Base-by-base conservation (phyloP, 768 basidiomycete genomes). In the Tricholoma terreum region DNA sequence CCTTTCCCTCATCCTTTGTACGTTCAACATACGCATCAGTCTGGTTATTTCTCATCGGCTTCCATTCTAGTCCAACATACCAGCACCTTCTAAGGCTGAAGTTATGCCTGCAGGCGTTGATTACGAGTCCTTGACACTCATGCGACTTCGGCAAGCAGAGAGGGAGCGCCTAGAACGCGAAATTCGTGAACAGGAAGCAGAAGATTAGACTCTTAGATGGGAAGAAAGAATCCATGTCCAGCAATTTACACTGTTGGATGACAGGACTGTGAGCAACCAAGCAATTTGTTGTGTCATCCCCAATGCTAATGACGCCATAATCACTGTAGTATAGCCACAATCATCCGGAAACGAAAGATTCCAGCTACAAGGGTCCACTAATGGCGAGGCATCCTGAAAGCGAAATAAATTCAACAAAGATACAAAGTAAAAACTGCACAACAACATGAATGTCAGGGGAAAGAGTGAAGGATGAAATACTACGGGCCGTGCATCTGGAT, bases 401-500 rank as follows among this genome's bases (percentile, higher is more conserved):
- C n/a, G n/a, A n/a, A n/a, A n/a, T n/a, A n/a, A n/a, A n/a, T n/a
- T n/a, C n/a, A n/a, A n/a, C n/a, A n/a, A n/a, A n/a, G n/a, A n/a
- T n/a, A n/a, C n/a, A 19, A 50, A 48, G 36, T 50, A 53, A 19
- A 27, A 38, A n/a, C 27, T 8, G 12, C 50, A 27, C 10, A 33
- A 7, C 42, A 12, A 45, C 22, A 33, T 4, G 27, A 5, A 31
- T 36, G 15, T 27, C 27, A 6, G n/a, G n/a, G 21, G 2, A n/a
- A 30, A 19, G 10, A 51, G 52, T 3, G 8, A 24, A 11, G 21
- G 54, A 46, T 35, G 15, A 58, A 4, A 15, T 22, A 19, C 4
- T 24, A 79, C 94, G 60, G 65, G 97, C 94, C 94, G 64, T 98
- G 97, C 96, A 98, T 98, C 83, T 98, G 96, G 58, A 98, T 93